Evolutionary conservation across 176 grass and related monocot genomes (phyloP), one percentile per base, ranked within the genome.

Genomic region (Aechmea fasciata): DNA sequence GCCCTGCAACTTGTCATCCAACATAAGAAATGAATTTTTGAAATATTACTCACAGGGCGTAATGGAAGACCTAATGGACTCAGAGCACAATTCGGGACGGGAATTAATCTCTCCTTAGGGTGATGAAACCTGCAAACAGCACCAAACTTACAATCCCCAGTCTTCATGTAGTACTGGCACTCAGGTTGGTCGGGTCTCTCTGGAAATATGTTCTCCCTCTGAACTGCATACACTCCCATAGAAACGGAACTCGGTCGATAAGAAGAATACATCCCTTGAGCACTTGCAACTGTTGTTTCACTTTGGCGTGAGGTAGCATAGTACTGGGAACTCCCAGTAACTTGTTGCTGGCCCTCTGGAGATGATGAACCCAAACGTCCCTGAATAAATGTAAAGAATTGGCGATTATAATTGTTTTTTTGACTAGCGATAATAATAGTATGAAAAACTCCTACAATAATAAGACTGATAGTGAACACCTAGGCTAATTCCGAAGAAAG

Each of bases 81-180:
- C 54, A 96, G 57, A 12, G 80, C 77, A 72, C 91, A 96, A 75
- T 91, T 84, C 25, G 91, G 91, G 79, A 66, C 51, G 83, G 88
- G 83, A 71, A 88, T 59, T 67, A 82, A 57, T 70, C 91, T 86
- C 69, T 96, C 83, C 71, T 77, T 88, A 14, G 91, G 91, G 79
- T 96, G 91, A 87, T 96, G 75, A 83, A 91, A 96, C 80, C 87
- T 96, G 78, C 91, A 96, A 19, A 87, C 88, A 50, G 83, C 80
- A 82, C 91, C 91, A 72, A 91, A 96, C 66, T 96, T 96, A 47
- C 91, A 96, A 28, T 96, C 91, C 65, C 91, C 91, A 11, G 91
- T 96, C 68, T 96, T 96, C 83, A 96, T 91, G 65, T 96, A 96
- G 68, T 91, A 96, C 74, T 91, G 88, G 53, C 91, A 96, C 62